Base-by-base conservation (phyloP, 164 flowering plant species). In the Chimonanthus praecox region DNA sequence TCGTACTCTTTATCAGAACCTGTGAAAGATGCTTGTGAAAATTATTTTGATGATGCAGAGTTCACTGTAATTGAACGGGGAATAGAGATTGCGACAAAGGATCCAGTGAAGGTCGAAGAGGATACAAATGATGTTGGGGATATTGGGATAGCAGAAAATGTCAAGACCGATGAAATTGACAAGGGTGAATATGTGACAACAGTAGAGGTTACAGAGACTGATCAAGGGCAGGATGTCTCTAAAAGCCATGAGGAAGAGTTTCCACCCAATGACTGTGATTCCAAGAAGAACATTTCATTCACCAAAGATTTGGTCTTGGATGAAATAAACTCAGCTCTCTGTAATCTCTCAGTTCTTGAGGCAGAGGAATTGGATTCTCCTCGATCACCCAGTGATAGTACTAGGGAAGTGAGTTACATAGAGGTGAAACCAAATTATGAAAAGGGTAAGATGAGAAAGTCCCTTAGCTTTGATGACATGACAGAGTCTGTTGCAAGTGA, bases 401-500 rank as follows among this genome's bases (percentile, higher is more conserved):
- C 70, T 6, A 64, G 5, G 43, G 67, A 74, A 70, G 84, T 77
- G 43, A 74, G 77, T 70, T 50, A 77, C 62, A 51, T 68, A 49
- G 92, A 80, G 51, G 51, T 7, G 54, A 72, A 80, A 75, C 81
- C 83, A 4, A 73, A 73, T 68, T 69, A 81, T 64, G 75, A 73
- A 72, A 70, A 60, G 45, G 77, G 61, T 65, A 74, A 79, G 68
- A 73, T 72, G 66, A 88, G 81, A 20, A 84, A 75, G 76, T 89
- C 97, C 11, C 80, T 73, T 73, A 88, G 85, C 79, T 82, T 89
- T 71, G 97, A 92, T 77, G 90, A 90, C 77, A 79, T 80, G 33
- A 75, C 88, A 9, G 90, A 89, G 21, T 82, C 87, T 61, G 97
- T 92, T 66, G 99, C 89, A 21, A 82, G 75, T 74, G 99, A 96